These are phyloP conservation scores for Termitomyces sp. DNA, from an alignment of 768 basidiomycete genomes.

Conservation along the genomic window DNA sequence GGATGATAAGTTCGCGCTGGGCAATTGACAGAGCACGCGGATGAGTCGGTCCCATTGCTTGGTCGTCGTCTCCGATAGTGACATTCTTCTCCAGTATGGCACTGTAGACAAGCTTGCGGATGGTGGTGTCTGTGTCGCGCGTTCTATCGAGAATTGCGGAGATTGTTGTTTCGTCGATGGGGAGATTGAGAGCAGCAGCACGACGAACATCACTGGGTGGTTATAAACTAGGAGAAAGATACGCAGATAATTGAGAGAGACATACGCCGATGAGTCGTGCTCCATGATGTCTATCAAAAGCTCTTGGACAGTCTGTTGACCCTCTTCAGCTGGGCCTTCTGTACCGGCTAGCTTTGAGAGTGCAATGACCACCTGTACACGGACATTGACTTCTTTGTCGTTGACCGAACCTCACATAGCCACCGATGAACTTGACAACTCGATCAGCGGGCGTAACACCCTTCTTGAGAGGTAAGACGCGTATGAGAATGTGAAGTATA, in stretches of 20 bases:
- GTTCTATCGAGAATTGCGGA: constrained; percentile 68
- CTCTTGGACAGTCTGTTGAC: constrained; percentile 48
- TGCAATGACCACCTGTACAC: constrained; percentile 76
- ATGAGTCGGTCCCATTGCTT: constrained; percentile 54
- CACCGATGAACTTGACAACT: constrained; percentile 75
- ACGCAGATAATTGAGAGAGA: background rate
- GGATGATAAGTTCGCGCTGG: constrained; percentile 74
- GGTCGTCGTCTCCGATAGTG: constrained; percentile 15
- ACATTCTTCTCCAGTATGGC: constrained; percentile 46
- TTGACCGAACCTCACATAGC: constrained; percentile 66
- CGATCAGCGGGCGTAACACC: constrained; percentile 72
- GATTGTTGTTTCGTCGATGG: constrained; percentile 49
- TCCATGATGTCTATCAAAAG: constrained; percentile 63
- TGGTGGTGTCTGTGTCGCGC: constrained; percentile 70
- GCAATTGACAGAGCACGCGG: constrained; percentile 60
- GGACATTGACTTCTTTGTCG: constrained; percentile 76
- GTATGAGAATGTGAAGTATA: constrained; percentile 55
- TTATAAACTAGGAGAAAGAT: background rate
- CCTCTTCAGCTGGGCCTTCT: constrained; percentile 53
- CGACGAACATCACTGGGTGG: constrained; percentile 77
- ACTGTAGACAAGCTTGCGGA: constrained; percentile 72
- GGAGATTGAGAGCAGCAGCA: constrained; percentile 56
- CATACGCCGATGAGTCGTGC: constrained; percentile 76
- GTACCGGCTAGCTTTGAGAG: constrained; percentile 71
- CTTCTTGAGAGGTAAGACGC: constrained; percentile 72